These are phyloP conservation scores for Magnolia sinica DNA, from an alignment of 164 flowering plant species.

Conservation along the genomic window DNA sequence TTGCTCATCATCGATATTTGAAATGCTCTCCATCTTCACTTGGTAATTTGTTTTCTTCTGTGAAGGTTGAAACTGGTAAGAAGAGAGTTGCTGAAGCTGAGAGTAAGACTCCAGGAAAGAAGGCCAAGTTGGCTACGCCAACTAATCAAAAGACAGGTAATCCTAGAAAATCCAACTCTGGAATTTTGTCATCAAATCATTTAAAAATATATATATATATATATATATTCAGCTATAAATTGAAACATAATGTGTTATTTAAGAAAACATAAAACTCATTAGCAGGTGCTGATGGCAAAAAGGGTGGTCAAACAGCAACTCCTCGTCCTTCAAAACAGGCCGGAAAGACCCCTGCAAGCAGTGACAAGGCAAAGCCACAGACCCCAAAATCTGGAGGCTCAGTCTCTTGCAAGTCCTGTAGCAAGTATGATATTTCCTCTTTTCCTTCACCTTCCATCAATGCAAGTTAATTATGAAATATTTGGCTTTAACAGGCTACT, in stretches of 20 bases:
- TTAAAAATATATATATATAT: too few relatives aligned
- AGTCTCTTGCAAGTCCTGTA: conserved; percentile 44
- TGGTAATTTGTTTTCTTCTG: background rate
- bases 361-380: conserved; percentile 47
- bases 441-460: background rate
- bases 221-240: too few relatives aligned
- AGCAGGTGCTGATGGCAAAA: conserved; percentile 48
- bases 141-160: conserved; percentile 52
- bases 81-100: conserved; percentile 56
- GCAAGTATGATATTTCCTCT: conserved; percentile 33
- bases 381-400: conserved; percentile 49
- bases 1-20: background rate
- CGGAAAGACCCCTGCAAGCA: conserved; percentile 40
- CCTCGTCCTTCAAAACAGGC: conserved; percentile 65
- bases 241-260: too few relatives aligned
- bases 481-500: too few relatives aligned
- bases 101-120: conserved; percentile 51
- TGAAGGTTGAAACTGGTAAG: conserved; percentile 41
- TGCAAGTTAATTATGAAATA: too few relatives aligned
- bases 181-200: background rate
- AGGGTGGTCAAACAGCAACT: conserved; percentile 55
- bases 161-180: background rate
- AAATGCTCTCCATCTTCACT: background rate
- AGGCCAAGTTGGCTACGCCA: conserved; percentile 64
- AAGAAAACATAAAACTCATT: background rate